Percentiles rank a stretch among this genome's conserved stretches.
phyloP scores from a whole-genome alignment of 2,329 filamentous ascomycete genomes.

The Didymellaceae sp. region DNA sequence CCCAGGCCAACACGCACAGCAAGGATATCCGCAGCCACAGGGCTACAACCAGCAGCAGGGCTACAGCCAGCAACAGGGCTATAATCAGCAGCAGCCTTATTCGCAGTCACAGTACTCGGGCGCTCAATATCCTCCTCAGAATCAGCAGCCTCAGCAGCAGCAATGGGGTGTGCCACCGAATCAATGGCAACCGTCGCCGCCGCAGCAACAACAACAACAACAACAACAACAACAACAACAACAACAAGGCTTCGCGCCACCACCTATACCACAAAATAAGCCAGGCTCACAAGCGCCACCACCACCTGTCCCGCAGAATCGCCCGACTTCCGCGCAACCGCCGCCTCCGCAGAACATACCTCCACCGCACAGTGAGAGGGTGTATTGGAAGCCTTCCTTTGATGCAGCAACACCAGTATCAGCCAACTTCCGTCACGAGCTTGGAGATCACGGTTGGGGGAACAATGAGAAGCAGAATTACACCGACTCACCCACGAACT shows the following conservation, averaged over 20 bases:
- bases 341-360: constrained; percentile 40
- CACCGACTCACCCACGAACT: constrained; percentile 57
- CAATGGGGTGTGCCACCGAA: constrained; percentile 25
- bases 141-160: constrained; percentile 29
- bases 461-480: constrained; percentile 68
- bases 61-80: constrained; percentile 23
- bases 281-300: constrained; percentile 29
- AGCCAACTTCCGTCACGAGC: constrained; percentile 62
- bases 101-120: constrained; percentile 27
- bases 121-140: constrained; percentile 30
- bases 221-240: constrained; percentile 32
- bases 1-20: constrained; percentile 25
- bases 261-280: constrained; percentile 39
- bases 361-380: constrained; percentile 31
- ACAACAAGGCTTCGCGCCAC: constrained; percentile 18
- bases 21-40: constrained; percentile 27
- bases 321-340: constrained; percentile 34
- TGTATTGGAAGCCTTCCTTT: constrained; percentile 63
- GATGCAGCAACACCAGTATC: constrained; percentile 55
- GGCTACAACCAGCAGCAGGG: constrained; percentile 23
- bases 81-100: constrained; percentile 5
- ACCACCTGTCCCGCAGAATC: constrained; percentile 37
- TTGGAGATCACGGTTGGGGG: constrained; percentile 66
- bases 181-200: constrained; percentile 25
- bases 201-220: constrained; percentile 31